Evolutionary conservation across 768 basidiomycete genomes (phyloP).

Genomic region (Saitozyma sp.): DNA sequence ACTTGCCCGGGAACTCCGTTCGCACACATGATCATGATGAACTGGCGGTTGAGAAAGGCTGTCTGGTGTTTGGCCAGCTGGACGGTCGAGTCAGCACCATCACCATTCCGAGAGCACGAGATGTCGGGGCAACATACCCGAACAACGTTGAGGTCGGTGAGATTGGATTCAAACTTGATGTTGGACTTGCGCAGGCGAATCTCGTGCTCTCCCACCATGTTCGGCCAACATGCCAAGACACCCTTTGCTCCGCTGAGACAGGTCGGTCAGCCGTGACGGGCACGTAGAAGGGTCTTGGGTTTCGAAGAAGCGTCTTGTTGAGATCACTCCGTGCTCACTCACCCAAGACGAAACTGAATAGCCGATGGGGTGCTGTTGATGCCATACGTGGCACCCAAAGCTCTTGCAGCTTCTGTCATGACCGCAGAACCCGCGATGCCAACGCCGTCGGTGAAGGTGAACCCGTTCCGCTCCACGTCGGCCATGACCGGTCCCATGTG

Average conservation of each 20-base stretch:
- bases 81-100: slow-evolving; percentile 10
- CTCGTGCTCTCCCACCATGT: slow-evolving; percentile 25
- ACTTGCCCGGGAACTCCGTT: slow-evolving; percentile 42
- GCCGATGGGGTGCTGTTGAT: slow-evolving; percentile 42
- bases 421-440: slow-evolving; percentile 42
- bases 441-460: slow-evolving; percentile 50
- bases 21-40: slow-evolving; percentile 48
- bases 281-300: too few species aligned
- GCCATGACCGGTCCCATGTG: slow-evolving; percentile 17
- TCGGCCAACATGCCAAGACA: slow-evolving; percentile 42
- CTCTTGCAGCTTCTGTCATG: slow-evolving; percentile 36
- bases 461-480: slow-evolving; percentile 37
- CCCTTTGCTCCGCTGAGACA: slow-evolving; percentile 47
- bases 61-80: slow-evolving; percentile 46
- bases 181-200: slow-evolving; percentile 41
- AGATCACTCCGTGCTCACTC: slow-evolving; percentile 1
- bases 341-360: slow-evolving; percentile 50
- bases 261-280: slow-evolving; percentile 2
- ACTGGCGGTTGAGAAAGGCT: slow-evolving; percentile 51
- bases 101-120: not conserved
- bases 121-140: slow-evolving; percentile 30
- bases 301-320: not conserved
- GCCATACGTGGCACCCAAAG: slow-evolving; percentile 35
- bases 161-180: slow-evolving; percentile 43
- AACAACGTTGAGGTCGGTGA: slow-evolving; percentile 46